Percentiles rank a stretch among this genome's conserved stretches.
Evolutionary conservation across 345 rosid species (phyloP).

Genomic region (Salix purpurea): DNA sequence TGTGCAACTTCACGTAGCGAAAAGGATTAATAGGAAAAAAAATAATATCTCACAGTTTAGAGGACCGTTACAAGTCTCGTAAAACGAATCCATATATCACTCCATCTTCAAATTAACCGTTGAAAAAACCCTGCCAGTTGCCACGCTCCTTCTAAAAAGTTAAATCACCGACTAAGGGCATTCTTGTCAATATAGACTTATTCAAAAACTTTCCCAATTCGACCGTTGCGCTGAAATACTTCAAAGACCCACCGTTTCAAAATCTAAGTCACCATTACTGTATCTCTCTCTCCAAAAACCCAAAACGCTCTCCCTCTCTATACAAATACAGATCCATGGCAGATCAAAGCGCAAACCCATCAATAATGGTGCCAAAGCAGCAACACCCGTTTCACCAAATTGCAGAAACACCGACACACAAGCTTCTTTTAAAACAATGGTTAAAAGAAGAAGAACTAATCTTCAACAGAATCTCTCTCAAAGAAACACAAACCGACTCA

Average conservation of each 20-base stretch:
- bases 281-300: background rate
- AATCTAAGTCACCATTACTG: background rate
- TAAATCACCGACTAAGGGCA: background rate
- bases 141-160: background rate
- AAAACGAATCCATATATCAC: too few species aligned
- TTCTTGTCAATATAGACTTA: background rate
- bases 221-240: constrained; percentile 25
- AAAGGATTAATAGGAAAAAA: too few species aligned
- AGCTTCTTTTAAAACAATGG: constrained; percentile 94
- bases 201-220: constrained; percentile 4
- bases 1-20: too few species aligned
- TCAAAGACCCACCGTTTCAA: constrained; percentile 5
- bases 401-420: constrained; percentile 85
- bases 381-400: constrained; percentile 87
- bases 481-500: constrained; percentile 81
- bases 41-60: too few species aligned
- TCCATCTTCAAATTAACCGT: too few species aligned
- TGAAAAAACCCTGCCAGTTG: too few species aligned
- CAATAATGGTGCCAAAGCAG: constrained; percentile 46
- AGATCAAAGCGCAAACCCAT: constrained; percentile 40
- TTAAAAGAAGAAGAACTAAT: constrained; percentile 86
- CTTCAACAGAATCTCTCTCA: constrained; percentile 60
- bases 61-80: too few species aligned
- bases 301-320: constrained; percentile 7
- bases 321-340: constrained; percentile 30